Base-by-base conservation (phyloP, 2,329 filamentous ascomycete genomes). In the Podosphaera xanthii region DNA sequence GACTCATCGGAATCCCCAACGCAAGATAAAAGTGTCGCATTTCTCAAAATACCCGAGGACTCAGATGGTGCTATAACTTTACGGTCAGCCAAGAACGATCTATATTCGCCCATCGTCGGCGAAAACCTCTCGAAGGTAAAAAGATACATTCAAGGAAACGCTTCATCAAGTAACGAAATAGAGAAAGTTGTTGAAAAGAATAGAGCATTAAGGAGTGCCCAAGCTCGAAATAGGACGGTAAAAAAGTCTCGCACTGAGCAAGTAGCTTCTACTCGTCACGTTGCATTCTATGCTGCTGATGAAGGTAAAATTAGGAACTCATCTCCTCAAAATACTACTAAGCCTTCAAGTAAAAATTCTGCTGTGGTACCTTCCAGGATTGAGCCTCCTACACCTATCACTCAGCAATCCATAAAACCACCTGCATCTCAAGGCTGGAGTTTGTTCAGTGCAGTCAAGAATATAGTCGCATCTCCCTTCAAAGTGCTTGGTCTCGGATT, bases 381-480 rank as follows among this genome's bases (percentile, higher is more conserved):
- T 6, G 36, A 40, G 36, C 50, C 50, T 53, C 22, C 30, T 9
- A 56, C 12, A 22, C 1, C 14, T 12, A 56, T 8, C 5, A 22
- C n/a, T 35, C 34, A 56, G 42, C 34, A 40, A 30, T 22, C 50
- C 5, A 6, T 40, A 35, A 53, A 53, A 34, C 12, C 50, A 33
- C 22, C 31, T 34, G n/a, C 12, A 12, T 6, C 33, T 36, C 52
- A 55, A 9, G 36, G 55, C 9, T 57, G 55, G 55, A 36, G 38
- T 12, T n/a, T 57, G 34, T 6, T 57, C 9, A 57, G 14, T 46
- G 33, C 38, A 4, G 40, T 57, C 9, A 57, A 57, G 46, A 46
- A 44, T 57, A 44, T 57, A n/a, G 55, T 57, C 2, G n/a, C 55
- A 33, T 40, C 55, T 33, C 55, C 55, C 33, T 57, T 57, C 5